Conservation (phyloP, 78 protist species). For the Dictyostelium discoideum region DNA sequence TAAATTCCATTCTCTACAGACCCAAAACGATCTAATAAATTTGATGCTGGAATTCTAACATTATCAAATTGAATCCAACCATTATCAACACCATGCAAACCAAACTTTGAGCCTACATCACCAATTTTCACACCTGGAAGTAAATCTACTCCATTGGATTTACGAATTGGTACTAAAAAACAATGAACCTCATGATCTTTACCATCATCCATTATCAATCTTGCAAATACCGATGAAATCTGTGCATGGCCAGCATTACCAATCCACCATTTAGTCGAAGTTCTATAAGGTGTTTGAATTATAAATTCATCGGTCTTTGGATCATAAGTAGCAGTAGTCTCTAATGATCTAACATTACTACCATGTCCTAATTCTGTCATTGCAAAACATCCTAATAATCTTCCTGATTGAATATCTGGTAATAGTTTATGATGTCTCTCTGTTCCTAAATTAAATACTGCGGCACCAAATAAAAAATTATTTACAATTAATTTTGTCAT, state of each 20-base stretch:
- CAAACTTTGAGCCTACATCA: slow-evolving; percentile 83
- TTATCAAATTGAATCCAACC: slow-evolving; percentile 76
- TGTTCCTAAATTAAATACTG: slow-evolving; percentile 69
- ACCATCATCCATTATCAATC: slow-evolving; percentile 76
- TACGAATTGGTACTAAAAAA: slow-evolving; percentile 73
- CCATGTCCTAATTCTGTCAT: slow-evolving; percentile 90
- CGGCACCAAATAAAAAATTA: slow-evolving; percentile 68
- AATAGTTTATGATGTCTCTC: slow-evolving; percentile 70
- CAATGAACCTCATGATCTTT: slow-evolving; percentile 82
- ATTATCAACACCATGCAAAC: slow-evolving; percentile 73
- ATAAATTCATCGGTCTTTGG: slow-evolving; percentile 74
- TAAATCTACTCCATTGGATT: slow-evolving; percentile 44
- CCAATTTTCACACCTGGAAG: slow-evolving; percentile 84
- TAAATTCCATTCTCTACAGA: slow-evolving; percentile 41
- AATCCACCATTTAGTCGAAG: slow-evolving; percentile 83
- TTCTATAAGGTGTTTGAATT: slow-evolving; percentile 75
- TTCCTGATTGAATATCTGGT: slow-evolving; percentile 58
- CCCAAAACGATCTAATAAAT: slow-evolving; percentile 54
- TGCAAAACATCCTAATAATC: slow-evolving; percentile 85
- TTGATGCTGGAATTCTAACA: slow-evolving; percentile 84
- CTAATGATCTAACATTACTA: slow-evolving; percentile 85
- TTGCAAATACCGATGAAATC: slow-evolving; percentile 68
- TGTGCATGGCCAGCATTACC: slow-evolving; percentile 77
- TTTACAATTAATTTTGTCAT: slow-evolving; percentile 68
- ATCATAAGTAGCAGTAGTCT: slow-evolving; percentile 89